Evolutionary conservation across 768 basidiomycete species (phyloP), one percentile per base, ranked within the genome.

Genomic region (Leccinum rimulosum): DNA sequence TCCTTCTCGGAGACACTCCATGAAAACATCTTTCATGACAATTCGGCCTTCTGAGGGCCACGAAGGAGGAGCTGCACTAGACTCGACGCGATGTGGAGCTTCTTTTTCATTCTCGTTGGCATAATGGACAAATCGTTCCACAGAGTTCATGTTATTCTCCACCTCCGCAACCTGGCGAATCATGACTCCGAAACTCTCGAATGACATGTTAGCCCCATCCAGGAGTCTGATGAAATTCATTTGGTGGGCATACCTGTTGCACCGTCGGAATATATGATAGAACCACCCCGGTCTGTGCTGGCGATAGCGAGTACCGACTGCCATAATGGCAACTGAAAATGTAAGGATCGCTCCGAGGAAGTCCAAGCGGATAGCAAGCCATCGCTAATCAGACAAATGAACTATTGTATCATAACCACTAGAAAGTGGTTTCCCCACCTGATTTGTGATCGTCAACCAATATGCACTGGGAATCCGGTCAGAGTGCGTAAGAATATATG

Each of bases 141-240:
- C 89, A n/a, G 86, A 84, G 70, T 93, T 93, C 91, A 95, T 94
- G 72, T 95, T 83, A 71, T 97, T 96, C 73, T 96, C 93, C 10
- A 95, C 87, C 70, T 95, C 93, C 3, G 89, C 86, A 47, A 79
- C 81, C 72, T 91, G 89, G 8, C 88, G 84, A 47, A 89, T 83
- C 73, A 90, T 80, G 85, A 84, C 91, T 22, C 84, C 84, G 63
- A 92, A 89, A 0, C 79, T 64, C 84, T 87, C 28, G 31, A 47
- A 35, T 36, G 47, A 27, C 10, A 27, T 3, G 36, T 66, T 17
- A 66, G 59, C 36, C 53, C 12, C 17, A 7, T 7, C 28, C 4
- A 28, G 4, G 15, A 22, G 6, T 48, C 33, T 38, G 6, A 40
- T 12, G 2, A 50, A n/a, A 19, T 36, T 19, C 7, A 4, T 25